Percentiles rank a stretch among this genome's conserved stretches.
phyloP scores from a whole-genome alignment of 192 early-diverging fungal species.

The Cladochytrium replicatum region DNA sequence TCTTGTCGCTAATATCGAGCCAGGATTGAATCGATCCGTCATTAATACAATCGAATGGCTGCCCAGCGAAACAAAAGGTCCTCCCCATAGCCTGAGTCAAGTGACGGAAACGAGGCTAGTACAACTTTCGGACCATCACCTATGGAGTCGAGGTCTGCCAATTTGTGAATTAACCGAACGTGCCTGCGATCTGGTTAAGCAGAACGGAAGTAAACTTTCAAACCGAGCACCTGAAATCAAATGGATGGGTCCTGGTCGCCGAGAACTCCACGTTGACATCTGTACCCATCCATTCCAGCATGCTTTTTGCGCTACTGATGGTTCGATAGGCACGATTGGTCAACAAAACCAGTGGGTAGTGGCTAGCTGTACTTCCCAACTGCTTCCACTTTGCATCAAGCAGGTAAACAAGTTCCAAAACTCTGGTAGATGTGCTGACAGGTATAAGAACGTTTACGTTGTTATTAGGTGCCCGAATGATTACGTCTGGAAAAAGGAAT shows the following conservation, averaged over 20 bases:
- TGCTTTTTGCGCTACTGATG: slow-evolving; percentile 77
- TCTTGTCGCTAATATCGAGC: slow-evolving; percentile 51
- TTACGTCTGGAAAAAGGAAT: slow-evolving; percentile 44
- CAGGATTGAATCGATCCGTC: slow-evolving; percentile 65
- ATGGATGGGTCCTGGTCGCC: slow-evolving; percentile 67
- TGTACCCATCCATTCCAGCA: slow-evolving; percentile 94
- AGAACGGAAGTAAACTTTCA: slow-evolving; percentile 31
- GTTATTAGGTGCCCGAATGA: slow-evolving; percentile 45
- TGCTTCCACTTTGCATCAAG: slow-evolving; percentile 79
- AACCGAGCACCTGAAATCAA: slow-evolving; percentile 88
- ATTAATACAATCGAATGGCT: slow-evolving; percentile 45
- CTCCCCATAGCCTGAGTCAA: slow-evolving; percentile 74
- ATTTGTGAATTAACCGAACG: slow-evolving; percentile 12
- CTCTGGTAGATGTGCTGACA: slow-evolving; percentile 76
- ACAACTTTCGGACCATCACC: slow-evolving; percentile 75
- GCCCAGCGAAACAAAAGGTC: slow-evolving; percentile 72
- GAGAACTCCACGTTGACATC: slow-evolving; percentile 63
- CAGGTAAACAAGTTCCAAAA: slow-evolving; percentile 81
- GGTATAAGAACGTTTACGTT: slow-evolving; percentile 82
- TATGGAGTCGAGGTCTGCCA: slow-evolving; percentile 58
- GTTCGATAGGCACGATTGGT: slow-evolving; percentile 62
- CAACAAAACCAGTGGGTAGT: slow-evolving; percentile 68
- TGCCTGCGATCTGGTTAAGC: background rate
- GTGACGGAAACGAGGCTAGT: slow-evolving; percentile 64
- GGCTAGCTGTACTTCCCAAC: slow-evolving; percentile 31